Percentiles rank a stretch among this genome's conserved stretches.
Evolutionary conservation across 257 asterid species (phyloP).

Genomic region (Ballota nigra): DNA sequence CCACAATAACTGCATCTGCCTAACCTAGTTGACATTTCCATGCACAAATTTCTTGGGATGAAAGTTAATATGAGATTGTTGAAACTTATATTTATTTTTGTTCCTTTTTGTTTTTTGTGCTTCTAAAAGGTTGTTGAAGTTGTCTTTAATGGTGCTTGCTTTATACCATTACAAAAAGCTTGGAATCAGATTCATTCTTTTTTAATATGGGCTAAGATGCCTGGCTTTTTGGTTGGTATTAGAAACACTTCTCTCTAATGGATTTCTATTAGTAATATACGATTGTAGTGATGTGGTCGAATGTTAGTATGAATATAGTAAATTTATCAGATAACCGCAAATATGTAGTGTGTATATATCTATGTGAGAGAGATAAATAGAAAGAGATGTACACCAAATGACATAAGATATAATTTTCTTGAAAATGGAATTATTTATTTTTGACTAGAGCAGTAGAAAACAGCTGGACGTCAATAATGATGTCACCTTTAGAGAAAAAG

Average conservation of each 20-base stretch:
- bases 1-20: slow-evolving; percentile 40
- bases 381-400: no score
- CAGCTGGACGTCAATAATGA: no score
- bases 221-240: slow-evolving; percentile 5
- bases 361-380: no score
- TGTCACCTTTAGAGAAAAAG: no score
- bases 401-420: no score
- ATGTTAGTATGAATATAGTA: background rate
- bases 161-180: slow-evolving; percentile 14
- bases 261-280: background rate
- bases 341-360: background rate
- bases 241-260: slow-evolving; percentile 3
- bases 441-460: no score
- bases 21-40: slow-evolving; percentile 35
- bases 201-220: slow-evolving; percentile 20
- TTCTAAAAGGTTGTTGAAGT: background rate
- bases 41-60: slow-evolving; percentile 16
- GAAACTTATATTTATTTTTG: background rate
- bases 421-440: no score
- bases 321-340: background rate
- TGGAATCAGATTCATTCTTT: slow-evolving; percentile 35
- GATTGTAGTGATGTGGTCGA: background rate
- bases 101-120: background rate
- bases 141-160: slow-evolving; percentile 17
- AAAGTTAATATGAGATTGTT: background rate